phyloP scores from a whole-genome alignment of 108 stramenopile species.

The Poteriospumella lacustris region DNA sequence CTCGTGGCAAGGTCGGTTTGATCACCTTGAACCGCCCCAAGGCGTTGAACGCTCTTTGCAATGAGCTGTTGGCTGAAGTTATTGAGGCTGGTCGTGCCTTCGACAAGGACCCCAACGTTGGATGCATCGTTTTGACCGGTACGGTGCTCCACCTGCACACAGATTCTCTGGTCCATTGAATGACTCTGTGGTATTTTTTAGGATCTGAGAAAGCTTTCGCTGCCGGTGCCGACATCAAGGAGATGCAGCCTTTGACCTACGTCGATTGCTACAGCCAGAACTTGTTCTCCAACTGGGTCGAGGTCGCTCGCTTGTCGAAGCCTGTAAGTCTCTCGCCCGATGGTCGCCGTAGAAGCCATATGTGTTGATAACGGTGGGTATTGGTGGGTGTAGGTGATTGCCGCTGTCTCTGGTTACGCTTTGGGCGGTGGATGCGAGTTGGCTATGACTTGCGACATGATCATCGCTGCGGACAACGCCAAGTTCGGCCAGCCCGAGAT shows the following conservation, averaged over 20 bases:
- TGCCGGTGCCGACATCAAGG: conserved; percentile 79
- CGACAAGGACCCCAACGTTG: conserved; percentile 67
- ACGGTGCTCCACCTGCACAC: not conserved
- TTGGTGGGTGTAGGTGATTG: conserved; percentile 48
- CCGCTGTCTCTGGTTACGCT: conserved; percentile 93
- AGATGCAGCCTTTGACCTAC: conserved; percentile 75
- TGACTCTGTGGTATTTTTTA: not conserved
- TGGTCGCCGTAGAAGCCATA: no score
- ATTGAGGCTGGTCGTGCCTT: conserved; percentile 67
- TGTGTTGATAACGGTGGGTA: no score
- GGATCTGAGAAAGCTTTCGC: conserved; percentile 81
- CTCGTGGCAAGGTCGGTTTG: conserved; percentile 66
- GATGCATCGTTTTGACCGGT: conserved; percentile 90
- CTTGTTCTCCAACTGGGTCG: conserved; percentile 86
- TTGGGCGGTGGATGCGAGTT: conserved; percentile 97
- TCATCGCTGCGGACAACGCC: conserved; percentile 82
- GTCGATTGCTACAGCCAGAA: conserved; percentile 71
- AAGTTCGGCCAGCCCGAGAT: conserved; percentile 98
- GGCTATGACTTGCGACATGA: conserved; percentile 98
- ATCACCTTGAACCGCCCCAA: conserved; percentile 89
- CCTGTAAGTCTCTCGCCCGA: no score
- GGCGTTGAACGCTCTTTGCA: conserved; percentile 90
- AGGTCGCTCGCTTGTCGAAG: conserved; percentile 66
- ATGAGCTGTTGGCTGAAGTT: conserved; percentile 68
- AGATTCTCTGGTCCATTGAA: not conserved